Base-by-base conservation (phyloP, 768 basidiomycete species). In the Mycena epipterygia region DNA sequence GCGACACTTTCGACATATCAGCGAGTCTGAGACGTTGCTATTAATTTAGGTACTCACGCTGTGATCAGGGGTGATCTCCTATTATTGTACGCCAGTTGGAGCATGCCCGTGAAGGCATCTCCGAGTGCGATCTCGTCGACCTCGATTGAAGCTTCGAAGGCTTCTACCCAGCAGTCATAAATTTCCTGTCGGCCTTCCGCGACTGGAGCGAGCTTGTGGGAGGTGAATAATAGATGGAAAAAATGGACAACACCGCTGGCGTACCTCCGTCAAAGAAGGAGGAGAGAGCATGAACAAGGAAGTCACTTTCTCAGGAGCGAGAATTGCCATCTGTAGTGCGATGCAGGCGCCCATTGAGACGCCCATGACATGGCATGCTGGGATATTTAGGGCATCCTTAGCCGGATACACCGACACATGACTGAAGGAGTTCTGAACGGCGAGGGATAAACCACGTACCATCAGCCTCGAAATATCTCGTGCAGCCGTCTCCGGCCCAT, bases 331-430 rank as follows among this genome's bases (percentile, higher is more conserved):
- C 67, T 83, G 77, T 25, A 84, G 49, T 23, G 82, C 79, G 5
- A 80, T 76, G 62, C 77, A 80, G 0, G 82, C 72, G 9, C 84
- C 84, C 77, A 82, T 76, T 0, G 83, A 83, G 23, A 84, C 35
- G 6, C 81, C 84, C 66, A 73, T 84, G 83, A 58, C 83, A 85
- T 2, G 81, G 75, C n/a, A n/a, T n/a, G n/a, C n/a, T 7, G 81
- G 82, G 37, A 85, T 70, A 32, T 75, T 58, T 12, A 85, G 68
- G 8, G 81, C 82, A 37, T 83, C 78, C 84, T 85, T 8, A 8
- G 9, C 9, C 37, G 37, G 62, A 7, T 46, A 6, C 5, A 42
- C 33, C 32, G 17, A 33, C 51, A 14, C 27, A 41, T n/a, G 11
- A 6, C 32, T 41, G 32, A 23, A 3, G 7, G n/a, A 21, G 16